phyloP scores from a whole-genome alignment of 2,329 filamentous ascomycete genomes.

The Coleophoma eucalyptorum region DNA sequence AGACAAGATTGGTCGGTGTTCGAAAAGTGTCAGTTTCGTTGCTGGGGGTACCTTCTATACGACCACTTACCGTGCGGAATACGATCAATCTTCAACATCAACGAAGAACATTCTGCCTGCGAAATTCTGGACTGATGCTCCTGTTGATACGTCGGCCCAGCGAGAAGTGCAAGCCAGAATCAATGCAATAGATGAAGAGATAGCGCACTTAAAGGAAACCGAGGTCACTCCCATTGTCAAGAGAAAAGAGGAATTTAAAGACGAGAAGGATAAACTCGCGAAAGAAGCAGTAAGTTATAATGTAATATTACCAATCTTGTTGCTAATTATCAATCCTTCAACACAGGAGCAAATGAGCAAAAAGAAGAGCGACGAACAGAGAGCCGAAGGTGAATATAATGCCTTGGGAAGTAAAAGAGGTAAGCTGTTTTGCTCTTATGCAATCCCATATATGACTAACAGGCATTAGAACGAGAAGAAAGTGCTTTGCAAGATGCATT shows the following conservation, averaged over 20 bases:
- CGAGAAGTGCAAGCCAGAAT: constrained; percentile 53
- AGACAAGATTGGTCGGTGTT: constrained; percentile 54
- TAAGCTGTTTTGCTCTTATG: constrained; percentile 32
- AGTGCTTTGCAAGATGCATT: constrained; percentile 26
- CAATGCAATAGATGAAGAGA: constrained; percentile 16
- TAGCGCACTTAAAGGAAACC: constrained; percentile 3
- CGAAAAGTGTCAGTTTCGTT: constrained; percentile 63
- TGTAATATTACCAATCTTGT: not conserved
- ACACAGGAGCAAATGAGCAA: constrained; percentile 43
- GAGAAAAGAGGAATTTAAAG: constrained; percentile 33
- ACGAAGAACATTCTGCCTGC: constrained; percentile 59
- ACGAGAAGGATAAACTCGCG: constrained; percentile 19
- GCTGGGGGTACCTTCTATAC: constrained; percentile 60
- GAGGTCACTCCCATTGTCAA: constrained; percentile 24
- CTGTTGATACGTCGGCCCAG: constrained; percentile 66
- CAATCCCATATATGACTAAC: constrained; percentile 13
- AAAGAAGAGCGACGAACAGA: constrained; percentile 67
- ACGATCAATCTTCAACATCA: constrained; percentile 71
- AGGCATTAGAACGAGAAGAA: constrained; percentile 30
- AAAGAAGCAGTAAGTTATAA: constrained; percentile 36
- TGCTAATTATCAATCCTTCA: constrained; percentile 14
- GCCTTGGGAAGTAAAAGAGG: constrained; percentile 69
- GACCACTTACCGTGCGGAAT: constrained; percentile 72
- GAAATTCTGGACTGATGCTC: constrained; percentile 71
- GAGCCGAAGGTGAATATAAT: constrained; percentile 58